phyloP scores from a whole-genome alignment of 768 basidiomycete genomes.

The Infundibulicybe gibba region DNA sequence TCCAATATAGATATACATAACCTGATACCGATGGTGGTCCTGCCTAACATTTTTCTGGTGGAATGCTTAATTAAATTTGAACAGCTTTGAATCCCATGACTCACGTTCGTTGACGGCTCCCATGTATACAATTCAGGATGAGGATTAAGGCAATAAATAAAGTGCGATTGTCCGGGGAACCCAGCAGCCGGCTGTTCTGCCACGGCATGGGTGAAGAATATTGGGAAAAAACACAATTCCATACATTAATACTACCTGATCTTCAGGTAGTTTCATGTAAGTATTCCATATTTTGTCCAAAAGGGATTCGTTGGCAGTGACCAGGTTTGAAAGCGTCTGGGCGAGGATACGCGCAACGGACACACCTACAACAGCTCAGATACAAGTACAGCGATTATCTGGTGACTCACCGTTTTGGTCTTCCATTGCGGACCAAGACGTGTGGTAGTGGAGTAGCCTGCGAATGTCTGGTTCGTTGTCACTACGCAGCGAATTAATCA shows the following conservation, averaged over 20 bases:
- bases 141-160: constrained; percentile 64
- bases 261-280: constrained; percentile 67
- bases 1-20: constrained; percentile 71
- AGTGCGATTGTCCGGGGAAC: constrained; percentile 60
- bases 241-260: constrained; percentile 74
- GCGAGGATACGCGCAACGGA: constrained; percentile 61
- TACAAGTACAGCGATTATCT: constrained; percentile 1
- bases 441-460: constrained; percentile 64
- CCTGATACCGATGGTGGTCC: constrained; percentile 53
- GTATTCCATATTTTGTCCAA: constrained; percentile 58
- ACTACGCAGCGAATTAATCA: constrained; percentile 30
- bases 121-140: constrained; percentile 68
- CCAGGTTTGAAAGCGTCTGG: constrained; percentile 81
- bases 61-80: constrained; percentile 8
- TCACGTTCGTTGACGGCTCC: constrained; percentile 53
- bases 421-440: constrained; percentile 70
- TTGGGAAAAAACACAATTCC: constrained; percentile 10
- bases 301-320: constrained; percentile 67
- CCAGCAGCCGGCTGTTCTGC: constrained; percentile 50
- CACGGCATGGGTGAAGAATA: constrained; percentile 12
- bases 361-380: constrained; percentile 41
- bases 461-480: constrained; percentile 71
- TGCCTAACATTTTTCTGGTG: constrained; percentile 48
- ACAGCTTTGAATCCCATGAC: constrained; percentile 15
- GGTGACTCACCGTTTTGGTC: constrained; percentile 49